Conservation (phyloP, 257 asterid genomes). For the Rehmannia glutinosa region DNA sequence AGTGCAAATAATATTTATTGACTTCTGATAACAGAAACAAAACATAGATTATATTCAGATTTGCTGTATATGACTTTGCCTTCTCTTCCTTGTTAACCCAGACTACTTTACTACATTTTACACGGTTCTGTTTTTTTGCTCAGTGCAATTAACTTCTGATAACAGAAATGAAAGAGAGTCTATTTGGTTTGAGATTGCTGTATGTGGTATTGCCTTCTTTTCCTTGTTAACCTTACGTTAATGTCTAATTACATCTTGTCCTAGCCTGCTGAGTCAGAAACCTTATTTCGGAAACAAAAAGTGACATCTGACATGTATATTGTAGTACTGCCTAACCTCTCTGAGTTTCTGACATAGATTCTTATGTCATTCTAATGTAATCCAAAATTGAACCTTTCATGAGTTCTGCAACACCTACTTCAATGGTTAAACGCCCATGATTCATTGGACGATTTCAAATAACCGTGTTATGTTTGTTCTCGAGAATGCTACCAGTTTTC, state of each 20-base stretch:
- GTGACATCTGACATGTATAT: background rate
- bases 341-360: background rate
- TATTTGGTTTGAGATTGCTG: background rate
- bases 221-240: slow-evolving; percentile 1
- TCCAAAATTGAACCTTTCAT: slow-evolving; percentile 4
- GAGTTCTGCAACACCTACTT: slow-evolving; percentile 4
- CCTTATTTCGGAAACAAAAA: background rate
- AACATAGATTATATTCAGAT: background rate
- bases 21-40: background rate
- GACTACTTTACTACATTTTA: background rate
- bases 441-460: background rate
- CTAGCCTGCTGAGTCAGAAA: background rate
- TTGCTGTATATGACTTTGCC: background rate
- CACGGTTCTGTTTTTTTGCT: too few relatives aligned
- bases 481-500: background rate
- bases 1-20: background rate
- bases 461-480: background rate
- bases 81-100: background rate
- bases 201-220: background rate
- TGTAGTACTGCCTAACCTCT: background rate
- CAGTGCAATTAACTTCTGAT: background rate
- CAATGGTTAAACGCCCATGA: background rate
- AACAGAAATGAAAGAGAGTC: background rate
- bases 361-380: background rate
- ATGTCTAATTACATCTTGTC: background rate